Conservation (phyloP, 257 asterid species). For the Salvia rosmarinus region DNA sequence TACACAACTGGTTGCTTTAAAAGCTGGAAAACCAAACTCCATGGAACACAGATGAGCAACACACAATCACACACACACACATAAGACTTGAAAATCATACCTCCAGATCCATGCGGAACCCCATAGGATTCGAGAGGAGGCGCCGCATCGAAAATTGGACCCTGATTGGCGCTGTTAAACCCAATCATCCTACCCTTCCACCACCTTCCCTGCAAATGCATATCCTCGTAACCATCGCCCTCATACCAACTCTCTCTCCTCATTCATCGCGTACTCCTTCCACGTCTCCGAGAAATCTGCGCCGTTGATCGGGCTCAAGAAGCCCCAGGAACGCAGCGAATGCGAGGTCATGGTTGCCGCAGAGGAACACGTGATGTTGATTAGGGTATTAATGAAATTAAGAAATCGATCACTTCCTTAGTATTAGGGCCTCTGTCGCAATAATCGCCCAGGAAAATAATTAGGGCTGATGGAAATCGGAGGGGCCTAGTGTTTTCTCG, state of each 20-base stretch:
- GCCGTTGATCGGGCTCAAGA: conserved; percentile 70
- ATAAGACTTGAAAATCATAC: conserved; percentile 35
- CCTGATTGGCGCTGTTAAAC: conserved; percentile 61
- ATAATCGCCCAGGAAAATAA: conserved; percentile 91
- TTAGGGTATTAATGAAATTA: conserved; percentile 76
- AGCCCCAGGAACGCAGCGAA: conserved; percentile 87
- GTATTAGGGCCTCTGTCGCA: conserved; percentile 88
- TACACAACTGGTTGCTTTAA: too few relatives aligned
- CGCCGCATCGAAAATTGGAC: conserved; percentile 82
- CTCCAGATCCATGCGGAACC: conserved; percentile 89
- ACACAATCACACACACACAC: neutral
- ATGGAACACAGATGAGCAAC: neutral
- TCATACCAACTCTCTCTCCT: conserved; percentile 83
- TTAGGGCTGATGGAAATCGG: conserved; percentile 70
- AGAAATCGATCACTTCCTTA: conserved; percentile 63
- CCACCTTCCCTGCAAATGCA: conserved; percentile 93
- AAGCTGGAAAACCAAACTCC: neutral
- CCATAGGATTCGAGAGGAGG: conserved; percentile 92
- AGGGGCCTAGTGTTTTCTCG: conserved; percentile 51
- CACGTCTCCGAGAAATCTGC: conserved; percentile 76
- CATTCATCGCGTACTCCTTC: conserved; percentile 78
- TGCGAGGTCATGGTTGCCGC: conserved; percentile 91
- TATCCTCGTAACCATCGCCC: conserved; percentile 79
- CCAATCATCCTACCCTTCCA: conserved; percentile 88
- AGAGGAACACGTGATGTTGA: conserved; percentile 78